These are phyloP conservation scores for Ogataea allantospora DNA, from an alignment of 805 yeast genomes.

Conservation along the genomic window DNA sequence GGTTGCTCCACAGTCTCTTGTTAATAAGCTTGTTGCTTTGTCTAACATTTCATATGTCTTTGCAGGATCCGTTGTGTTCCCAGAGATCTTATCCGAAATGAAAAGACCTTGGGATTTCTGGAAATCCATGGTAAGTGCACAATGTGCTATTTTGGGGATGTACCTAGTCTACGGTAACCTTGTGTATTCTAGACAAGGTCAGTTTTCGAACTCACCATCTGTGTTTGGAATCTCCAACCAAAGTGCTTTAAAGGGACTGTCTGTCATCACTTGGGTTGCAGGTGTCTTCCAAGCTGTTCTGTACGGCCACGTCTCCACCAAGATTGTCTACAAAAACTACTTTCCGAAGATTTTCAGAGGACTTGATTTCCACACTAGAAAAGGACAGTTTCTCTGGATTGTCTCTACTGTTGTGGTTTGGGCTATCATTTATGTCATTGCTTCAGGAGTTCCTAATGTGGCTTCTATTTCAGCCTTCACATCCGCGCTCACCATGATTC, in stretches of 20 bases:
- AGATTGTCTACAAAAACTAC: constrained; percentile 42
- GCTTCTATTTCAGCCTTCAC: constrained; percentile 27
- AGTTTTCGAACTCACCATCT: constrained; percentile 43
- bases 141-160: constrained; percentile 37
- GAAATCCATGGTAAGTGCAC: constrained; percentile 46
- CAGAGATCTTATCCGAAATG: constrained; percentile 50
- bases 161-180: constrained; percentile 44
- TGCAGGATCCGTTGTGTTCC: constrained; percentile 51
- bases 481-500: constrained; percentile 29
- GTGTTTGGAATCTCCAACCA: constrained; percentile 40
- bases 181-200: constrained; percentile 46
- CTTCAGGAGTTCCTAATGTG: constrained; percentile 31
- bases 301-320: constrained; percentile 47
- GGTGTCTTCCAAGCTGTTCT: constrained; percentile 45
- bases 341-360: constrained; percentile 35
- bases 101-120: constrained; percentile 47
- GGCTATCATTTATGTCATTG: constrained; percentile 19
- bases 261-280: constrained; percentile 37
- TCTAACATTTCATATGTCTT: constrained; percentile 48
- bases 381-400: constrained; percentile 29
- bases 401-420: constrained; percentile 16
- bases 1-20: constrained; percentile 21
- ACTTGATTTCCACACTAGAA: constrained; percentile 34
- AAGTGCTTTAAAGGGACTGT: constrained; percentile 35
- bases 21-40: constrained; percentile 37